Conservation (phyloP, 805 yeast genomes). For the Yarrowia sp. region DNA sequence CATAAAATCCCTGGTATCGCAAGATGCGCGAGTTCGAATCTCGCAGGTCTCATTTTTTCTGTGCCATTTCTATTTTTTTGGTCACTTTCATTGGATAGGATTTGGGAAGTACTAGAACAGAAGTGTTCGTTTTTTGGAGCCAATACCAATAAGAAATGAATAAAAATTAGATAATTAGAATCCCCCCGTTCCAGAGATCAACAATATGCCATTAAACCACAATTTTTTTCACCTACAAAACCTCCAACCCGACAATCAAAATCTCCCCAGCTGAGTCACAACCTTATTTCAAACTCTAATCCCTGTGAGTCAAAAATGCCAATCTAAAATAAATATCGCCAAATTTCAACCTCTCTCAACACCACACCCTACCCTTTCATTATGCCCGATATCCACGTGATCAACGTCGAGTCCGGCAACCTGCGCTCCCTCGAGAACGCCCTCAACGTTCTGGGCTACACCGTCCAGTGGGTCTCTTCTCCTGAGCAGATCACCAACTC, state of each 20-base stretch:
- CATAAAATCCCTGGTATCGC: conserved; percentile 26
- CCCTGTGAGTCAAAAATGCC: no score
- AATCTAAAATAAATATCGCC: no score
- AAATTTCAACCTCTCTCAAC: not conserved
- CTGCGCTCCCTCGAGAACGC: conserved; percentile 87
- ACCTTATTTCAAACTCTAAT: no score
- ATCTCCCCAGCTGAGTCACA: no score
- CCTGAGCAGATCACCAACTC: conserved; percentile 58
- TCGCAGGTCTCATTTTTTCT: conserved; percentile 18
- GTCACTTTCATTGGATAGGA: not conserved
- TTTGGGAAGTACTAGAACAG: no score
- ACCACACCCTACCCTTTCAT: not conserved
- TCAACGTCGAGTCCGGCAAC: conserved; percentile 94
- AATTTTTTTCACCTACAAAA: no score
- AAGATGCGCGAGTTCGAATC: conserved; percentile 27
- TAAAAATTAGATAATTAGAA: no score
- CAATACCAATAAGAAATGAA: no score
- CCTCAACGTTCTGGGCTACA: conserved; percentile 70
- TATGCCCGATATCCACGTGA: conserved; percentile 48
- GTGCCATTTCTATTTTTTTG: not conserved
- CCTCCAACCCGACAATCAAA: no score
- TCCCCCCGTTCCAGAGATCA: no score
- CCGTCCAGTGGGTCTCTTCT: conserved; percentile 30
- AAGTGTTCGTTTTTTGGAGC: no score
- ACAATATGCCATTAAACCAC: no score